phyloP scores from a whole-genome alignment of 2,329 filamentous ascomycete species.

The Helotiales sp. region DNA sequence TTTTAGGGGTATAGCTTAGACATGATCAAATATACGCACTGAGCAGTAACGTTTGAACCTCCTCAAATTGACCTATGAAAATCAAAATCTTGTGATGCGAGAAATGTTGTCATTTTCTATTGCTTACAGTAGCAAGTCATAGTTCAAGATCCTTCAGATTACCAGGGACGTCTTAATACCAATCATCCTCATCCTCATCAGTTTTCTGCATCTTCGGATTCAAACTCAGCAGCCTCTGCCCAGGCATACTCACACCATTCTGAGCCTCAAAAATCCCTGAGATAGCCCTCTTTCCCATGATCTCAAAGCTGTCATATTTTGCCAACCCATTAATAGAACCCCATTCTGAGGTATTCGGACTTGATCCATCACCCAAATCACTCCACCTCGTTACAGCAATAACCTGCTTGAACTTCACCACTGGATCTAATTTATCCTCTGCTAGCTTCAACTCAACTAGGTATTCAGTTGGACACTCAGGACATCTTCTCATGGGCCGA shows the following conservation, averaged over 20 bases:
- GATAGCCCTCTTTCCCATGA: constrained; percentile 54
- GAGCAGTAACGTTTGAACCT: no score
- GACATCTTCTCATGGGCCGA: constrained; percentile 59
- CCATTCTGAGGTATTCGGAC: constrained; percentile 53
- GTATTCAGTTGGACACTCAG: constrained; percentile 63
- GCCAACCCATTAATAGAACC: constrained; percentile 50
- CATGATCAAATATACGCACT: no score
- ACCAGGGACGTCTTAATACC: constrained; percentile 49
- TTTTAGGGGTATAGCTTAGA: no score
- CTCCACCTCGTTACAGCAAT: constrained; percentile 62
- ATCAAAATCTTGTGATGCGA: no score
- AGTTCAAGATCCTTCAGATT: not conserved
- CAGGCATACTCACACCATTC: constrained; percentile 53
- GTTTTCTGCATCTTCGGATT: constrained; percentile 55
- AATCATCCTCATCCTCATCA: constrained; percentile 55
- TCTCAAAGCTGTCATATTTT: constrained; percentile 52
- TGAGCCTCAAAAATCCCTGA: constrained; percentile 60
- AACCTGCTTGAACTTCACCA: constrained; percentile 55
- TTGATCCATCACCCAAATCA: constrained; percentile 56
- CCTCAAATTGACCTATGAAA: no score
- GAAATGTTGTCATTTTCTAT: no score
- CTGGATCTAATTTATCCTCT: constrained; percentile 50
- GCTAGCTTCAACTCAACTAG: constrained; percentile 59
- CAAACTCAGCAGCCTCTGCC: constrained; percentile 56
- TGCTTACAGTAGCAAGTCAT: no score